These are phyloP conservation scores for Fomes fomentarius DNA, from an alignment of 1,284 basidiomycete species.

Conservation along the genomic window DNA sequence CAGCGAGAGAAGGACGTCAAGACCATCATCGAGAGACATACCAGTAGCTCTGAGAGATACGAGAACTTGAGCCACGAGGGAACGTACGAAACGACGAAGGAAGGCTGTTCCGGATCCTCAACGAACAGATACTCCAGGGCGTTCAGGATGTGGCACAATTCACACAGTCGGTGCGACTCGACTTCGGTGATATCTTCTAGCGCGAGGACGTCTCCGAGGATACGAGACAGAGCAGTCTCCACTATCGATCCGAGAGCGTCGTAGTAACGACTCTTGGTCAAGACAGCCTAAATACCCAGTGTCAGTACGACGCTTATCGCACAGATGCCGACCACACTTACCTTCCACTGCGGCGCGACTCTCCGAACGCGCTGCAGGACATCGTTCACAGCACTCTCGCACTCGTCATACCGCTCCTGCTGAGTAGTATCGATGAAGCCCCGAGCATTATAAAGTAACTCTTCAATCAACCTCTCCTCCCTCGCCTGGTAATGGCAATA, in stretches of 20 bases:
- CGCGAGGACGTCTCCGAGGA: conserved; percentile 78
- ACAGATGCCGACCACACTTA: conserved; percentile 40
- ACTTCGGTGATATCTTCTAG: conserved; percentile 90
- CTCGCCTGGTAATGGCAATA: conserved; percentile 35
- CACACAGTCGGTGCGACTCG: conserved; percentile 85
- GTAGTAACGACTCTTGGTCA: conserved; percentile 70
- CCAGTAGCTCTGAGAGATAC: conserved; percentile 89
- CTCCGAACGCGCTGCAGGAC: conserved; percentile 70
- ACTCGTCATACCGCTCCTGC: conserved; percentile 78
- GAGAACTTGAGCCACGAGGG: conserved; percentile 95
- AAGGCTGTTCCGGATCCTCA: conserved; percentile 67
- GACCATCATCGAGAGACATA: conserved; percentile 42
- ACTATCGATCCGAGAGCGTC: conserved; percentile 75
- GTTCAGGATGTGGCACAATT: conserved; percentile 80
- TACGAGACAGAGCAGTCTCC: conserved; percentile 69
- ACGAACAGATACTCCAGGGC: conserved; percentile 83
- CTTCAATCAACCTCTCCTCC: conserved; percentile 47
- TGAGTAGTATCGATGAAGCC: conserved; percentile 77
- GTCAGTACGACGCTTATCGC: too few relatives aligned
- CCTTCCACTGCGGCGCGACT: conserved; percentile 76
- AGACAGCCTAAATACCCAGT: conserved; percentile 56
- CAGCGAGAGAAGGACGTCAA: neutral
- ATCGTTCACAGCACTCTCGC: conserved; percentile 72
- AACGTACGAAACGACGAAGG: conserved; percentile 75
- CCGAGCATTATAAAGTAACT: conserved; percentile 61